phyloP scores from a whole-genome alignment of 2,329 filamentous ascomycete genomes.

The Colletotrichum tropicicola region DNA sequence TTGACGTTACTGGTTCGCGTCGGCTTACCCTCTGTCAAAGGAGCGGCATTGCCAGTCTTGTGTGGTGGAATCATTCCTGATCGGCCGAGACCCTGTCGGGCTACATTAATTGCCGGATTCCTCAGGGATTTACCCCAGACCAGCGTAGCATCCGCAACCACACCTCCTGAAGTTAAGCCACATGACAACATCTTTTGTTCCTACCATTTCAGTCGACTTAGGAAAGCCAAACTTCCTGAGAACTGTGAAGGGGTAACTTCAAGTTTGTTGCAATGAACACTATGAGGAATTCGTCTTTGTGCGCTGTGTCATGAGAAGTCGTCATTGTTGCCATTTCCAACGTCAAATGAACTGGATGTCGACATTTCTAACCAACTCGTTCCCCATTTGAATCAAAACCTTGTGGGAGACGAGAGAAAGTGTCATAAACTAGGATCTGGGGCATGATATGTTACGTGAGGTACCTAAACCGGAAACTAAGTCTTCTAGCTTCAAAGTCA shows the following conservation, averaged over 20 bases:
- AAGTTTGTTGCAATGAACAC: too few relatives aligned
- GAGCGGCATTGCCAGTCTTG: background rate
- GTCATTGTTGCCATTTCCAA: too few relatives aligned
- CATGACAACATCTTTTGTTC: background rate
- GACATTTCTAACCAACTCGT: too few relatives aligned
- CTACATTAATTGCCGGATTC: conserved; percentile 7
- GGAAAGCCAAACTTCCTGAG: too few relatives aligned
- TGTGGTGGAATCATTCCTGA: conserved; percentile 14
- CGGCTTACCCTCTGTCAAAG: background rate
- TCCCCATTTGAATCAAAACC: too few relatives aligned
- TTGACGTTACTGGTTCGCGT: background rate
- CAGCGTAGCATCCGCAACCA: conserved; percentile 1
- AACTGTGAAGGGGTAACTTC: too few relatives aligned
- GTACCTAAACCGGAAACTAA: background rate
- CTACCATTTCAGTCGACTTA: background rate
- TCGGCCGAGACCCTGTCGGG: background rate
- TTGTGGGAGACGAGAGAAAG: too few relatives aligned
- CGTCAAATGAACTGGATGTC: too few relatives aligned
- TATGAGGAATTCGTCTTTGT: too few relatives aligned
- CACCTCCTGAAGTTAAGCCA: background rate
- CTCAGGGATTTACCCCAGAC: conserved; percentile 15
- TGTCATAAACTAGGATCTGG: too few relatives aligned
- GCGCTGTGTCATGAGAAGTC: too few relatives aligned
- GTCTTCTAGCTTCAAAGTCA: background rate
- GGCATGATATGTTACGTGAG: too few relatives aligned